Conservation (phyloP, 352 stramenopile species). For the Globisporangium nagaii region DNA sequence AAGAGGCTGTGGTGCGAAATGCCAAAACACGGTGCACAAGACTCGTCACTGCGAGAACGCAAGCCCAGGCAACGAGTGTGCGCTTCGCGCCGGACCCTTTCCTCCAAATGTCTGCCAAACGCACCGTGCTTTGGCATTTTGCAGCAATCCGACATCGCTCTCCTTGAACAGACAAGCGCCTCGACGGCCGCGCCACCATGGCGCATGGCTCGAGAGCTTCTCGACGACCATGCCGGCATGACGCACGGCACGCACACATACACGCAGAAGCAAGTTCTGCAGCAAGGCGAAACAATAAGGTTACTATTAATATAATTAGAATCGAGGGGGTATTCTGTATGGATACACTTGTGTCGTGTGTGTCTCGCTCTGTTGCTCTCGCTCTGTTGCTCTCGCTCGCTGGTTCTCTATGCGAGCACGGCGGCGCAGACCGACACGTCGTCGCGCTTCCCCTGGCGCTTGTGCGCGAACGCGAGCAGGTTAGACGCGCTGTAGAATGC, state of each 20-base stretch:
- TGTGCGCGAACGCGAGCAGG: conserved; percentile 83
- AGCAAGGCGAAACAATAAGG: background rate
- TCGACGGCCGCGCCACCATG: too few relatives aligned
- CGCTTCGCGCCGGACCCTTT: too few relatives aligned
- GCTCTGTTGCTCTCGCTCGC: background rate
- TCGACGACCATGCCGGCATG: too few relatives aligned
- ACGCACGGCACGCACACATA: background rate
- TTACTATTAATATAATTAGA: conserved; percentile 16
- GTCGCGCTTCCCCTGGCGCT: conserved; percentile 84
- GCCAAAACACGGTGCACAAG: conserved; percentile 1
- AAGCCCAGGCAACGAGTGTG: too few relatives aligned
- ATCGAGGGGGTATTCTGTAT: conserved; percentile 2
- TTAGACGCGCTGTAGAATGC: conserved; percentile 88
- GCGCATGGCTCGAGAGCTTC: too few relatives aligned
- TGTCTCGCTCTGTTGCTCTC: background rate
- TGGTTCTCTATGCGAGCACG: conserved; percentile 52
- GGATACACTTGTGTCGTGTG: background rate
- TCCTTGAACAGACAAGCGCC: too few relatives aligned
- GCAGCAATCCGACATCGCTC: too few relatives aligned
- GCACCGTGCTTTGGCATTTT: too few relatives aligned
- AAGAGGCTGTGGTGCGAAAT: conserved; percentile 6
- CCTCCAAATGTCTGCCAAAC: too few relatives aligned
- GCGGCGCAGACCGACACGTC: conserved; percentile 83
- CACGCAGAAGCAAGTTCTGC: background rate
- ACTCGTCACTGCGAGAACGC: background rate